Percentiles rank a stretch among this genome's conserved stretches.
These are phyloP conservation scores for Podosphaera fusca DNA, from an alignment of 2,329 filamentous ascomycete genomes.

Conservation along the genomic window DNA sequence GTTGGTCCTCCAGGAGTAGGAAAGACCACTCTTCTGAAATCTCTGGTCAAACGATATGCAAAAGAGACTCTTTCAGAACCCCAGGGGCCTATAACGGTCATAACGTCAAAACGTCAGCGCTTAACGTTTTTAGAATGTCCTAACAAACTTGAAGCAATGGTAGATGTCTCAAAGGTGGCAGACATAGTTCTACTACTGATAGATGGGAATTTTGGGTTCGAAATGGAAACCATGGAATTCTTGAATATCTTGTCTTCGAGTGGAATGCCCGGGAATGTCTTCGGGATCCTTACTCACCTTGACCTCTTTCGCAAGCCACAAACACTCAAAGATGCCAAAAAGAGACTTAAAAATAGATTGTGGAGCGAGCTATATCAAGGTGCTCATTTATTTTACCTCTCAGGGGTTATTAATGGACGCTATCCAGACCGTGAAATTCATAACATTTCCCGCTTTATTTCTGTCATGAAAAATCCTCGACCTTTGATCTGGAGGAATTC, in stretches of 20 bases:
- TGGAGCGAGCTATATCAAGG: conserved; percentile 96
- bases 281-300: conserved; percentile 87
- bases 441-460: conserved; percentile 84
- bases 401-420: conserved; percentile 83
- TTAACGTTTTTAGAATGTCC: conserved; percentile 93
- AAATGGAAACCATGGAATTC: conserved; percentile 99
- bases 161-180: conserved; percentile 89
- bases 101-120: conserved; percentile 85
- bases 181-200: conserved; percentile 97
- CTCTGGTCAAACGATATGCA: conserved; percentile 76
- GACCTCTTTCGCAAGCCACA: conserved; percentile 91
- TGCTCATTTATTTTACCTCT: conserved; percentile 90
- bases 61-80: conserved; percentile 86
- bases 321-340: conserved; percentile 79
- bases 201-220: conserved; percentile 94
- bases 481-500: conserved; percentile 93
- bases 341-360: conserved; percentile 80
- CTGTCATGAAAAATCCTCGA: conserved; percentile 96
- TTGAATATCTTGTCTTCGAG: conserved; percentile 80
- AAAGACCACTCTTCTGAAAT: conserved; percentile 90
- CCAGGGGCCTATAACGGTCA: conserved; percentile 78
- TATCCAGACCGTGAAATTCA: conserved; percentile 94
- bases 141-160: conserved; percentile 90
- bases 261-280: conserved; percentile 96
- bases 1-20: conserved; percentile 88